A percentile compares a stretch with the other conserved stretches of the same genome.
Conservation (phyloP, 1,139 yeast species). For the Lodderomyces margitis region DNA sequence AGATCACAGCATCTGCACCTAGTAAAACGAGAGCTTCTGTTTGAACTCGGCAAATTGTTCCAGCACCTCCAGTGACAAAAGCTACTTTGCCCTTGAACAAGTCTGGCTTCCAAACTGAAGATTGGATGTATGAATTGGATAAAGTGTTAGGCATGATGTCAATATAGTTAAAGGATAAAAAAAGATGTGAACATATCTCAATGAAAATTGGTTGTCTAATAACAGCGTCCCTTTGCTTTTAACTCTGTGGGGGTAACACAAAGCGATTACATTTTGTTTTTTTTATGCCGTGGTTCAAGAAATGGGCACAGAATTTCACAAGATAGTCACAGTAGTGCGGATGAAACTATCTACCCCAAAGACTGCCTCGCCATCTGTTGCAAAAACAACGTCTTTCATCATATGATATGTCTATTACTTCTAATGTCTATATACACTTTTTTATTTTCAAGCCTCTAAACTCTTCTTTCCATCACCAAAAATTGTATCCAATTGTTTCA, state of each 20-base stretch:
- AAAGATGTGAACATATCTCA: too few species aligned
- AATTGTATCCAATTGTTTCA: conserved; percentile 37
- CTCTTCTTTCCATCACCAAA: conserved; percentile 16
- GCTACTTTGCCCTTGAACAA: conserved; percentile 82
- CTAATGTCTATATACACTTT: conserved; percentile 3
- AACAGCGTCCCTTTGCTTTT: too few species aligned
- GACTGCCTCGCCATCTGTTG: too few species aligned
- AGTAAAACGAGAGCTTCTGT: conserved; percentile 78
- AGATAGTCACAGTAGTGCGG: too few species aligned
- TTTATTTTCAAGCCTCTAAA: conserved; percentile 1
- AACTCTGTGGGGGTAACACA: neutral
- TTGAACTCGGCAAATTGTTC: conserved; percentile 89
- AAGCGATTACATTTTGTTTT: neutral
- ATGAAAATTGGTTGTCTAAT: too few species aligned
- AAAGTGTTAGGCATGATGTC: conserved; percentile 19
- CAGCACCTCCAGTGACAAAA: conserved; percentile 95
- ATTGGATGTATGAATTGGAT: conserved; percentile 27
- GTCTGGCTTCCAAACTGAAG: conserved; percentile 52
- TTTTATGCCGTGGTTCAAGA: neutral
- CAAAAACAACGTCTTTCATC: neutral
- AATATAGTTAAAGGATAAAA: neutral
- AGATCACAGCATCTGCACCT: conserved; percentile 85
- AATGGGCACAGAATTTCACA: neutral
- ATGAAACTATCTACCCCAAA: neutral
- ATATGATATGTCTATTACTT: neutral